Evolutionary conservation across 2,329 filamentous ascomycete species (phyloP).

Genomic region (Claviceps spartinae): DNA sequence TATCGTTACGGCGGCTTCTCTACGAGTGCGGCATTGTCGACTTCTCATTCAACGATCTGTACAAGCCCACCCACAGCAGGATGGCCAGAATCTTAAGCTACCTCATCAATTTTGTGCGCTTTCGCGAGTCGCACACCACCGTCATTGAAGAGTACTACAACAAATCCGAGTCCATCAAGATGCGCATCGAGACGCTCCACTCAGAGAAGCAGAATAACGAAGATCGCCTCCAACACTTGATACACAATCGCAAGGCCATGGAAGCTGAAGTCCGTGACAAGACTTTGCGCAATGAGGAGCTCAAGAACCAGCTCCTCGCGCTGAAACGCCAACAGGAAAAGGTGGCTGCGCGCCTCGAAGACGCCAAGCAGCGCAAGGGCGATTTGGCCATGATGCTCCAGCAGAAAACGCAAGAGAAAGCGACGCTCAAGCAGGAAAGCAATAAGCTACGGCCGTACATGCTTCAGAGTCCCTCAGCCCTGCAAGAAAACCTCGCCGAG

Average conservation of each 20-base stretch:
- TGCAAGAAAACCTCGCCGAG: conserved; percentile 72
- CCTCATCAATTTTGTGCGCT: conserved; percentile 96
- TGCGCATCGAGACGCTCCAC: conserved; percentile 75
- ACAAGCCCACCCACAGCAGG: conserved; percentile 78
- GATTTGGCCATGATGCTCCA: conserved; percentile 60
- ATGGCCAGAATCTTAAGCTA: conserved; percentile 94
- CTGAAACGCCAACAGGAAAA: conserved; percentile 70
- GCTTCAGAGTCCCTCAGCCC: conserved; percentile 68
- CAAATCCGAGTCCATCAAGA: conserved; percentile 73
- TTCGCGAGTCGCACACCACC: conserved; percentile 80
- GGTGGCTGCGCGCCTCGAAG: conserved; percentile 70
- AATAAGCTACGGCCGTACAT: conserved; percentile 86
- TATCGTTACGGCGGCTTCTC: conserved; percentile 65
- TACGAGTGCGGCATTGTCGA: conserved; percentile 84
- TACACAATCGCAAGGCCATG: conserved; percentile 63
- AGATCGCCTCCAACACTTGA: conserved; percentile 65
- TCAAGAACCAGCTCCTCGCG: conserved; percentile 71
- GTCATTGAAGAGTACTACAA: conserved; percentile 92
- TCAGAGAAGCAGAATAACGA: conserved; percentile 80
- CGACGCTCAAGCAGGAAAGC: conserved; percentile 69
- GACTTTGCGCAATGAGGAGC: conserved; percentile 69
- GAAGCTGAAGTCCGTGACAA: conserved; percentile 76
- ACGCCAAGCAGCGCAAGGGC: conserved; percentile 66
- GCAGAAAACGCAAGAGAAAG: conserved; percentile 54
- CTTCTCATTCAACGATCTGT: conserved; percentile 85